Conservation (phyloP, 257 asterid genomes). For the Solanum ossicruentum region DNA sequence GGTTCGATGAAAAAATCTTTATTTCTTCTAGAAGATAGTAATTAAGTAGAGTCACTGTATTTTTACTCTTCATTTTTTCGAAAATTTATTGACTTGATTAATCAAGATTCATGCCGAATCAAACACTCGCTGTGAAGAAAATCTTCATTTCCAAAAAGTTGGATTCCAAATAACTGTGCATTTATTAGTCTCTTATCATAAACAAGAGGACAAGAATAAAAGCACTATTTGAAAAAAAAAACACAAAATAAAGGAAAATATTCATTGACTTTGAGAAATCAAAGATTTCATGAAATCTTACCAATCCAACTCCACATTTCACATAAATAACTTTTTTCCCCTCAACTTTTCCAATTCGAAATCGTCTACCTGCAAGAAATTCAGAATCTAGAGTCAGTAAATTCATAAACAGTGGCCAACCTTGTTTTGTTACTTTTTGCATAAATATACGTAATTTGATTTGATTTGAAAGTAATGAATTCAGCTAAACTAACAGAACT, state of each 20-base stretch:
- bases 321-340: slow-evolving; percentile 40
- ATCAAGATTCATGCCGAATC: neutral
- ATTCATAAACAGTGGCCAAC: neutral
- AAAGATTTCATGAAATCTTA: neutral
- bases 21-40: too few species aligned
- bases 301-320: slow-evolving; percentile 57
- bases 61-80: too few species aligned
- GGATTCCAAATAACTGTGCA: neutral
- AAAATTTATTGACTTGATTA: neutral
- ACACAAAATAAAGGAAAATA: neutral
- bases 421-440: neutral
- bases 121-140: neutral
- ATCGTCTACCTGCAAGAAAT: slow-evolving; percentile 32
- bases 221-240: neutral
- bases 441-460: neutral
- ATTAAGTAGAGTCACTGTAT: too few species aligned
- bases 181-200: neutral
- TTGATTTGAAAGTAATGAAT: neutral
- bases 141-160: fast-evolving
- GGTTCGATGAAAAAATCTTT: too few species aligned
- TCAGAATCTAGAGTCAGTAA: neutral
- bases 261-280: neutral
- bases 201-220: neutral
- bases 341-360: slow-evolving; percentile 33
- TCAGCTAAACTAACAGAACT: neutral